Evolutionary conservation across 306 rosid species (phyloP).

Genomic region (Vigna angularis): DNA sequence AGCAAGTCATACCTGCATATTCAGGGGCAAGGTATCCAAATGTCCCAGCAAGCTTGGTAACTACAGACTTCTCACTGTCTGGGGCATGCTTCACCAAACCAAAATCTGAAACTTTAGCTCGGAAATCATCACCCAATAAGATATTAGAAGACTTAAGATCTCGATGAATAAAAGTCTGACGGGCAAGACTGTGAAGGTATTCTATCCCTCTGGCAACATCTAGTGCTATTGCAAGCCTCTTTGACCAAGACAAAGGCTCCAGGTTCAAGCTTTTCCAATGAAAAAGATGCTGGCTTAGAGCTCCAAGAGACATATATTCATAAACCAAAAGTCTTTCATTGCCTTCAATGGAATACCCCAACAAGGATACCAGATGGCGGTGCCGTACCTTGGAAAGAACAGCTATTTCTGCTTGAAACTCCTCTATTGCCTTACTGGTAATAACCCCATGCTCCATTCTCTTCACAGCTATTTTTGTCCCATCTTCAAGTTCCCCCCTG

Average conservation of each 20-base stretch:
- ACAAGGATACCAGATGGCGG: conserved; percentile 75
- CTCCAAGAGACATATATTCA: conserved; percentile 84
- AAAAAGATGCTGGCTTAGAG: conserved; percentile 87
- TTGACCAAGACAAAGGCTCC: conserved; percentile 76
- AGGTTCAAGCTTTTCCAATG: conserved; percentile 72
- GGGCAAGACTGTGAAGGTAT: conserved; percentile 76
- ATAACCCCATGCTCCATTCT: conserved; percentile 78
- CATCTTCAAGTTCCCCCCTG: conserved; percentile 81
- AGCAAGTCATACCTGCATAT: conserved; percentile 68
- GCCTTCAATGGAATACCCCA: conserved; percentile 76
- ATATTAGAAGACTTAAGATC: conserved; percentile 91
- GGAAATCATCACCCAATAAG: conserved; percentile 70
- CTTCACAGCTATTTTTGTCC: conserved; percentile 80
- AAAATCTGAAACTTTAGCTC: conserved; percentile 84
- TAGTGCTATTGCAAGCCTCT: conserved; percentile 76
- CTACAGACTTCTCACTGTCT: conserved; percentile 67
- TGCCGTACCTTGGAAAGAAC: conserved; percentile 88
- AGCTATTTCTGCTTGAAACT: conserved; percentile 77
- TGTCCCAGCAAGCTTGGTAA: conserved; percentile 83
- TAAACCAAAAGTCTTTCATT: conserved; percentile 79
- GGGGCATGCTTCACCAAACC: conserved; percentile 92
- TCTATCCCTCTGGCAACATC: conserved; percentile 90
- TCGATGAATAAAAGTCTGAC: conserved; percentile 77
- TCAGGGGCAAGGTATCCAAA: conserved; percentile 95
- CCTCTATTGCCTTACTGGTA: conserved; percentile 71